Evolutionary conservation across 2,329 filamentous ascomycete genomes (phyloP).

Genomic region (Zalaria sp.): DNA sequence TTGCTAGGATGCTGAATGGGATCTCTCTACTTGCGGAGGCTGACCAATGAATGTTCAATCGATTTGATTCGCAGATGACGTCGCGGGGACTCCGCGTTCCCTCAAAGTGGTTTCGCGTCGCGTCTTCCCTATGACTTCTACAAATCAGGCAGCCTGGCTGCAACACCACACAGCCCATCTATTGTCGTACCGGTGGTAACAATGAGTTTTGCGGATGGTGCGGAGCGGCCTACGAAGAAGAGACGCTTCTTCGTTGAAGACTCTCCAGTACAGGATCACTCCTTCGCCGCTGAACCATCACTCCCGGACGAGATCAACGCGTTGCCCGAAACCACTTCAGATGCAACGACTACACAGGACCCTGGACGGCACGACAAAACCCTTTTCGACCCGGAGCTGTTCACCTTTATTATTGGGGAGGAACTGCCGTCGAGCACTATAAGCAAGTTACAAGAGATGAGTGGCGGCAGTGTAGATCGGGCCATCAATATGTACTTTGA

Average conservation of each 20-base stretch:
- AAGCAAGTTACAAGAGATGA: slow-evolving; percentile 32
- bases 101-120: too few species aligned
- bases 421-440: slow-evolving; percentile 30
- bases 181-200: not conserved
- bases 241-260: slow-evolving; percentile 48
- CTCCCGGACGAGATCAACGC: slow-evolving; percentile 18
- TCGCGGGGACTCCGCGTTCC: too few species aligned
- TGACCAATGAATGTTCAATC: too few species aligned
- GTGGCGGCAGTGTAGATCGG: slow-evolving; percentile 41
- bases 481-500: slow-evolving; percentile 53
- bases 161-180: too few species aligned
- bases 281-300: slow-evolving; percentile 16
- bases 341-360: not conserved
- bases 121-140: too few species aligned
- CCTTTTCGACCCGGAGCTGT: slow-evolving; percentile 40
- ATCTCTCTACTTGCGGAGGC: too few species aligned
- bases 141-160: too few species aligned
- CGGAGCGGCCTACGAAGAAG: slow-evolving; percentile 45
- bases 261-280: slow-evolving; percentile 14
- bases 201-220: slow-evolving; percentile 27
- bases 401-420: slow-evolving; percentile 45
- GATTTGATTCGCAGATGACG: too few species aligned
- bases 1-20: too few species aligned
- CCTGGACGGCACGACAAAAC: slow-evolving; percentile 9
- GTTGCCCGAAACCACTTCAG: slow-evolving; percentile 12